phyloP scores from a whole-genome alignment of 2,329 filamentous ascomycete species.

The Diaporthe aspalathi region DNA sequence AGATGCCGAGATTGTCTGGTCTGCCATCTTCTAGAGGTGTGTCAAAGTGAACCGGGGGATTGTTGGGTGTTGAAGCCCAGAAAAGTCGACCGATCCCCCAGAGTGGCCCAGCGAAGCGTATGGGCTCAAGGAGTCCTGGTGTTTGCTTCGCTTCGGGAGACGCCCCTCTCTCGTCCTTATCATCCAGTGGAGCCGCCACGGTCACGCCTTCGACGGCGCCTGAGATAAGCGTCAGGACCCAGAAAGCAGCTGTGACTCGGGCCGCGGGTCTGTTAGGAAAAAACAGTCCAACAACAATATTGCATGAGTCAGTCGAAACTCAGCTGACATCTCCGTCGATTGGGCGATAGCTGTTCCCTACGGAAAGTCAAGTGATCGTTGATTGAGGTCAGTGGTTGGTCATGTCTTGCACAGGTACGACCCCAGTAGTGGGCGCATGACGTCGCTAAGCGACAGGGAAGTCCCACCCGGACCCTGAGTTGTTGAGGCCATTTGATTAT shows the following conservation, averaged over 20 bases:
- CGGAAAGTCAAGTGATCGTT: neutral
- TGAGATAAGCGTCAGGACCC: constrained; percentile 7
- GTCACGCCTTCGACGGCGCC: constrained; percentile 13
- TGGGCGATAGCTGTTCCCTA: too few relatives aligned
- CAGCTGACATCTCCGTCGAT: too few relatives aligned
- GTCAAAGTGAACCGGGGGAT: too few relatives aligned
- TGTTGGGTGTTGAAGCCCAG: neutral
- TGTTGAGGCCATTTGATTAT: too few relatives aligned
- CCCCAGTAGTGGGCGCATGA: neutral
- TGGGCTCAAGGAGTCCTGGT: neutral
- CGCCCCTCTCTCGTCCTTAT: constrained; percentile 13
- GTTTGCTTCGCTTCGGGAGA: too few relatives aligned
- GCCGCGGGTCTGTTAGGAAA: neutral
- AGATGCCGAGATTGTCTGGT: neutral
- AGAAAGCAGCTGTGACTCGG: neutral
- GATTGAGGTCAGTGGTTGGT: neutral
- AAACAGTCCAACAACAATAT: neutral
- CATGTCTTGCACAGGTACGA: neutral
- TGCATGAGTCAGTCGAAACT: neutral
- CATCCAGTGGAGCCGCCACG: constrained; percentile 17
- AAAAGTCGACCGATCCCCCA: neutral
- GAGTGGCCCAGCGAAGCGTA: neutral
- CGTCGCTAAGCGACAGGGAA: neutral
- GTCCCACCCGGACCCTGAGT: neutral
- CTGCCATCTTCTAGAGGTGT: neutral